These are phyloP conservation scores for Eruca vesicaria DNA, from an alignment of 441 rosid species.

Conservation along the genomic window DNA sequence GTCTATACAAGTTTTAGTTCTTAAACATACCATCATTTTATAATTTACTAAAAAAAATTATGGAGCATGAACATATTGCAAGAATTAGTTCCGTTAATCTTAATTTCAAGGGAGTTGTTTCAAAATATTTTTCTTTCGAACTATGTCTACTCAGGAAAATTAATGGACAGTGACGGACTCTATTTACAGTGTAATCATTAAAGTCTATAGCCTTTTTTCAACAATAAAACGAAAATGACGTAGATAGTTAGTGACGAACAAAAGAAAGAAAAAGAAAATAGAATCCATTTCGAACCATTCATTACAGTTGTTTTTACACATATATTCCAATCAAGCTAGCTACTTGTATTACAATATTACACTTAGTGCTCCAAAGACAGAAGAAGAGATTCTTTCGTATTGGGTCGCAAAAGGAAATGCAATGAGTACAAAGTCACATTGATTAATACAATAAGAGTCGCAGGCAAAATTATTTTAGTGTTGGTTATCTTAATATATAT, in stretches of 20 bases:
- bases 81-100: neutral
- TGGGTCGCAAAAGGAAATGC: constrained; percentile 23
- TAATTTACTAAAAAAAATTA: neutral
- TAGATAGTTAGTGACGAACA: neutral
- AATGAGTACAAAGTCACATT: constrained; percentile 23
- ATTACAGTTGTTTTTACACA: neutral
- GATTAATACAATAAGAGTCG: neutral
- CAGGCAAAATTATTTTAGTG: neutral
- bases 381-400: constrained; percentile 23
- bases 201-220: neutral
- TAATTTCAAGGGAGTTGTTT: neutral
- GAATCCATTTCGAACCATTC: constrained; percentile 21
- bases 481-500: constrained; percentile 11
- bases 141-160: neutral
- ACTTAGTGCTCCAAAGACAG: constrained; percentile 16
- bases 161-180: neutral
- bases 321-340: constrained; percentile 2
- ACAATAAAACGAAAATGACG: neutral
- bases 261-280: neutral
- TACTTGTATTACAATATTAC: constrained; percentile 27
- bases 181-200: neutral
- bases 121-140: neutral
- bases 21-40: neutral
- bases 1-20: neutral
- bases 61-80: neutral